These are phyloP conservation scores for Diaporthe sp. DNA, from an alignment of 2,329 filamentous ascomycete genomes.

Conservation along the genomic window DNA sequence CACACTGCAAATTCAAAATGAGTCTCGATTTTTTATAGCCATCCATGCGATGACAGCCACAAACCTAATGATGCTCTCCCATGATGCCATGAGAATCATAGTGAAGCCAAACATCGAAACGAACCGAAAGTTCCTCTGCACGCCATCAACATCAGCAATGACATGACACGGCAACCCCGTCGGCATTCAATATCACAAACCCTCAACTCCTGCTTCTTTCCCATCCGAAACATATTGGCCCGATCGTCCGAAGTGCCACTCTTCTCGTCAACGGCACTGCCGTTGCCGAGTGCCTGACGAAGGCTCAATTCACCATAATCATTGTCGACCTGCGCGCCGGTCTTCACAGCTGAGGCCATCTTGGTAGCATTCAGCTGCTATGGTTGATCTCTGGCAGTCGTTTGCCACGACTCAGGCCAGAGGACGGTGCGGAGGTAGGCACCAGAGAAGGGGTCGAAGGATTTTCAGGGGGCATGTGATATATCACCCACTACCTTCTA, in stretches of 20 bases:
- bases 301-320: not conserved
- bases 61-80: conserved; percentile 47
- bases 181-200: conserved; percentile 41
- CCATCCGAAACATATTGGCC: conserved; percentile 58
- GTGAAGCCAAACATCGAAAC: conserved; percentile 59
- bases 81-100: conserved; percentile 56
- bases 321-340: not conserved
- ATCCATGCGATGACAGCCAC: conserved; percentile 40
- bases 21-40: conserved; percentile 37
- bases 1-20: conserved; percentile 27
- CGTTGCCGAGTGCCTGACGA: conserved; percentile 1
- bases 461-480: conserved; percentile 12
- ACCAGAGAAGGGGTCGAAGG: not conserved
- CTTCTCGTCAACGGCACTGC: conserved; percentile 15
- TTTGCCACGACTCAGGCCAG: conserved; percentile 1
- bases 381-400: too few relatives aligned
- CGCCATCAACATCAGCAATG: conserved; percentile 40
- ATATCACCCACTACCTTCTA: not conserved
- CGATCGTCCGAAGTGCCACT: conserved; percentile 45
- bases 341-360: not conserved
- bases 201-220: conserved; percentile 60
- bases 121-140: conserved; percentile 54
- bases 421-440: not conserved
- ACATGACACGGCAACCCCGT: too few relatives aligned
- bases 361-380: too few relatives aligned